phyloP scores from a whole-genome alignment of 2,329 filamentous ascomycete species.

The Pestalotiopsis fici region DNA sequence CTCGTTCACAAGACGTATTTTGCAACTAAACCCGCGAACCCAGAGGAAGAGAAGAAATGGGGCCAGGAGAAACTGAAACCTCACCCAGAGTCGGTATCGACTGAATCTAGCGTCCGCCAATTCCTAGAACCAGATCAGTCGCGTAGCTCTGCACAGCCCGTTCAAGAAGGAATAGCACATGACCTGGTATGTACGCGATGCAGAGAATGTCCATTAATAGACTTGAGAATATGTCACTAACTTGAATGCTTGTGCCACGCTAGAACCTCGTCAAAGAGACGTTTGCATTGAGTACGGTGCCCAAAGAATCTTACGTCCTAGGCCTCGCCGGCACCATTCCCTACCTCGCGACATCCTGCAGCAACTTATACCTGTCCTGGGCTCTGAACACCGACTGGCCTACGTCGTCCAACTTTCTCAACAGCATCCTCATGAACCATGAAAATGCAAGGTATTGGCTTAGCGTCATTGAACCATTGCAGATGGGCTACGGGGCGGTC shows the following conservation, averaged over 20 bases:
- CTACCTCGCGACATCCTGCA: constrained; percentile 80
- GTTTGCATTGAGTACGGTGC: constrained; percentile 65
- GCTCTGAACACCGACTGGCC: constrained; percentile 72
- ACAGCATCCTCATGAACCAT: constrained; percentile 67
- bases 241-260: background rate
- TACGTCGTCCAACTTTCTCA: constrained; percentile 60
- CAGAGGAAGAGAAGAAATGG: constrained; percentile 56
- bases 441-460: constrained; percentile 74
- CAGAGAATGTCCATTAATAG: too few species aligned
- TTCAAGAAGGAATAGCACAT: constrained; percentile 37
- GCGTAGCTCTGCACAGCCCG: constrained; percentile 17
- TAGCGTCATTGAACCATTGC: constrained; percentile 78
- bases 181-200: constrained; percentile 51
- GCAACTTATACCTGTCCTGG: constrained; percentile 81
- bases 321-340: constrained; percentile 80
- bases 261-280: constrained; percentile 70
- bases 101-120: constrained; percentile 55
- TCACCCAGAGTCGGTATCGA: constrained; percentile 61
- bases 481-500: constrained; percentile 88
- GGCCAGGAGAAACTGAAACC: constrained; percentile 57
- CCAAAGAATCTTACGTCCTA: constrained; percentile 66
- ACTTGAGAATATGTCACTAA: constrained; percentile 11
- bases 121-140: constrained; percentile 39
- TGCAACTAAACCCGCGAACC: constrained; percentile 45
- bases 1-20: constrained; percentile 22